Base-by-base conservation (phyloP, 306 rosid genomes). In the Adenanthera pavonina region DNA sequence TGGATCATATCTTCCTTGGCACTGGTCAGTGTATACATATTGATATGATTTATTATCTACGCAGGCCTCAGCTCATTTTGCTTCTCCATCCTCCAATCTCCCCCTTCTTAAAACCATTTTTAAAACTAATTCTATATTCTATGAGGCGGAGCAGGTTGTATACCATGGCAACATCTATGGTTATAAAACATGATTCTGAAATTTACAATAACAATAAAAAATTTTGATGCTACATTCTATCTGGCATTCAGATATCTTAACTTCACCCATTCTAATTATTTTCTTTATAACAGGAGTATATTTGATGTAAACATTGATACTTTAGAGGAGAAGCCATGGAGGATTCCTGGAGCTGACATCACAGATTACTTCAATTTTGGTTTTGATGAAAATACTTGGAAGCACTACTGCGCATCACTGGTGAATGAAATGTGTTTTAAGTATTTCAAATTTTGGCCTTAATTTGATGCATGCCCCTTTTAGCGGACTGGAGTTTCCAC, bases 281-380 rank as follows among this genome's bases (percentile, higher is more conserved):
- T 53, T 48, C 51, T 74, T 66, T 65, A 65, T 43, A 72, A 41
- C 86, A 92, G 97, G 91, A 83, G 84, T 62, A 84, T 89, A 80
- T 85, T 86, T 75, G 90, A 89, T 65, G 86, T 89, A 34, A 88
- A 88, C 76, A 79, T 86, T 82, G 95, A 90, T 69, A 25, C 80
- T 0, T 86, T 90, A 3, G 78, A 75, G 80, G 91, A 89, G 79
- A 91, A 91, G 89, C 91, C 91, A 12, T 92, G 95, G 93, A 84
- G 83, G 69, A 52, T 57, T 84, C 82, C 88, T 57, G 91, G 90
- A 82, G 89, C 78, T 68, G 92, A 92, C 80, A 72, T 84, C 16
- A 88, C 90, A 11, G 91, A 91, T 84, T 91, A 87, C 84, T 92
- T 91, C 87, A 91, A 91, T 76, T 92, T 89, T 35, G 92, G 90